These are phyloP conservation scores for Aspergillus bertholletiae DNA, from an alignment of 495 filamentous ascomycete species.

Conservation along the genomic window DNA sequence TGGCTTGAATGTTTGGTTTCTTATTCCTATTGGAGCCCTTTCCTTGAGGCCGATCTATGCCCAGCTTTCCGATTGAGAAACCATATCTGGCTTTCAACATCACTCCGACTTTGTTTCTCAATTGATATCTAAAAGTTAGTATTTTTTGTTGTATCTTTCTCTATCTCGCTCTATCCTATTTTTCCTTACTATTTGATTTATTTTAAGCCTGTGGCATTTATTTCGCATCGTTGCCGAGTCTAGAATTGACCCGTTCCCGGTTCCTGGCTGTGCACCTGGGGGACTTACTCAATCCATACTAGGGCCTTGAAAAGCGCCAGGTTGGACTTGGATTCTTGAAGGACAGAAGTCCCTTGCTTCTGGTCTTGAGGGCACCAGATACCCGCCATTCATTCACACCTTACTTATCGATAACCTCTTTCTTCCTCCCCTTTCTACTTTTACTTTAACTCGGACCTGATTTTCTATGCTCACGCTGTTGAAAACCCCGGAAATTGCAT, in stretches of 20 bases:
- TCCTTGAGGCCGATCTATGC: not conserved
- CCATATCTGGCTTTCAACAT: not conserved
- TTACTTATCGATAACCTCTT: slow-evolving; percentile 4
- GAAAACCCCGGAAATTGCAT: not conserved
- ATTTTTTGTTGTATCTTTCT: not conserved
- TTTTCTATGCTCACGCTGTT: not conserved
- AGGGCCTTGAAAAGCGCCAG: not conserved
- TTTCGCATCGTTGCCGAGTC: not conserved
- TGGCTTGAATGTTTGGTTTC: not conserved
- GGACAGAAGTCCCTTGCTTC: slow-evolving; percentile 13
- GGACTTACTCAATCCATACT: not conserved
- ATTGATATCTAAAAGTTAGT: not conserved
- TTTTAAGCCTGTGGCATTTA: not conserved
- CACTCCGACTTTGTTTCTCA: not conserved
- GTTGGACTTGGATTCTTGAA: slow-evolving; percentile 3
- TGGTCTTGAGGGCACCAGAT: not conserved
- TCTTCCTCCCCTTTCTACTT: slow-evolving; percentile 8
- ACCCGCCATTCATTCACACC: slow-evolving; percentile 2
- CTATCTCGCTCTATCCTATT: not conserved
- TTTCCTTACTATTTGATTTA: not conserved
- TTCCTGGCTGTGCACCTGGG: not conserved
- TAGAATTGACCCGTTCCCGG: not conserved
- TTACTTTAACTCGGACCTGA: not conserved
- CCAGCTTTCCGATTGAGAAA: not conserved
- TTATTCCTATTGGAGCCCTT: not conserved